Evolutionary conservation across 2,329 filamentous ascomycete genomes (phyloP), one percentile per base, ranked within the genome.

Genomic region (Gaeumannomyces sp.): DNA sequence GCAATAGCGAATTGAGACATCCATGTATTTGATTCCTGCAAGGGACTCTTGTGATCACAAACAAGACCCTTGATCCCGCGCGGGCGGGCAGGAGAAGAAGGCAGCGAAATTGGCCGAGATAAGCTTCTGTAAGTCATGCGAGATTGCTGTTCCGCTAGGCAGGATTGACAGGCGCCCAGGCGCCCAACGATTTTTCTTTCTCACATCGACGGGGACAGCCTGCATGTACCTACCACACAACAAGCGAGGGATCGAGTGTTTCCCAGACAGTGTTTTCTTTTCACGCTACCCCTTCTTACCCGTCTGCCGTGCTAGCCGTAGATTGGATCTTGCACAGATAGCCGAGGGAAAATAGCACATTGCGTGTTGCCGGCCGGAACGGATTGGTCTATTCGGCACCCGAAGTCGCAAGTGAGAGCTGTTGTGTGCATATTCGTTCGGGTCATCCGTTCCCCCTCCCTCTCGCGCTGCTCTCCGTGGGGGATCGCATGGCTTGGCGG

Each of bases 71-170:
- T 53, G 45, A n/a, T 53, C 45, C 45, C 45, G 45, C 45, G 45
- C 8, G 45, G 45, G n/a, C 45, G 45, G 45, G 45, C 45, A 53
- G 45, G 45, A 53, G 45, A 53, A 53, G 22, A 53, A 25, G 45
- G 22, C 38, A 50, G 45, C 45, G 45, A 53, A 59, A 59, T 59
- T 29, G 57, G 27, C 61, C 61, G 50, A 63, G 45, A 63, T 63
- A 63, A 58, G 61, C 61, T 33, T 58, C 61, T 56, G 45, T 25
- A 62, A 28, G 50, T 62, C 61, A 50, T 59, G 59, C 59, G 59
- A 60, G 59, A 60, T 60, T 60, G 59, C 28, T n/a, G 13, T 60
- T 60, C 59, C 59, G 27, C 59, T 25, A 53, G 45, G 45, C 8
- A 11, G 45, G 45, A 22, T 53, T 53, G 6, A 25, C 10, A 53